phyloP scores from a whole-genome alignment of 805 yeast genomes.

The Monosporozyma aerobia region DNA sequence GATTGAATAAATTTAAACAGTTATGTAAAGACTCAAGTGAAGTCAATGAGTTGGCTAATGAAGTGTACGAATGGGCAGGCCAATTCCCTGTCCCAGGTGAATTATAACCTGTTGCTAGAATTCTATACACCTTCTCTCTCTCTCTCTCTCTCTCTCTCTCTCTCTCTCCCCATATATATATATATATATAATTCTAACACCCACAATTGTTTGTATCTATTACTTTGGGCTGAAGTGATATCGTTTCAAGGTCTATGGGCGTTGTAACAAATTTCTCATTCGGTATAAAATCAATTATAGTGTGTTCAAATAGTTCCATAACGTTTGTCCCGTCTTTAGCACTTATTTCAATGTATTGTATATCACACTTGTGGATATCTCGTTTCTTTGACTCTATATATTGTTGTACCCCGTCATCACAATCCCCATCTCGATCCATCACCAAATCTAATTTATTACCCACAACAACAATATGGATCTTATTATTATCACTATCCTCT shows the following conservation, averaged over 20 bases:
- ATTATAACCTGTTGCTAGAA: no score
- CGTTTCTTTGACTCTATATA: background rate
- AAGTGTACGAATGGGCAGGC: slow-evolving; percentile 65
- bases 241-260: background rate
- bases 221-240: background rate
- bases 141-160: no score
- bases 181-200: slow-evolving; percentile 4
- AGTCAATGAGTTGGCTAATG: slow-evolving; percentile 51
- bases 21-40: slow-evolving; percentile 56
- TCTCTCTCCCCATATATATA: no score
- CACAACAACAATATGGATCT: slow-evolving; percentile 51
- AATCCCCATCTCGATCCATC: slow-evolving; percentile 30
- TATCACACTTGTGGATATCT: background rate
- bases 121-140: no score
- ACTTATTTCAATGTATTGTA: slow-evolving; percentile 33
- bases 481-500: slow-evolving; percentile 44
- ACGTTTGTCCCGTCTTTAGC: slow-evolving; percentile 48
- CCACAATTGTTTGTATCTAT: slow-evolving; percentile 3
- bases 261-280: background rate
- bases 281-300: slow-evolving; percentile 35
- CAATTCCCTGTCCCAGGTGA: slow-evolving; percentile 88
- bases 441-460: slow-evolving; percentile 68
- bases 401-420: slow-evolving; percentile 18
- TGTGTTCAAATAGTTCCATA: slow-evolving; percentile 34
- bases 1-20: slow-evolving; percentile 59